Evolutionary conservation across 78 protist species (phyloP), one percentile per base, ranked within the genome.

Genomic region (Dictyostelium firmibasis): DNA sequence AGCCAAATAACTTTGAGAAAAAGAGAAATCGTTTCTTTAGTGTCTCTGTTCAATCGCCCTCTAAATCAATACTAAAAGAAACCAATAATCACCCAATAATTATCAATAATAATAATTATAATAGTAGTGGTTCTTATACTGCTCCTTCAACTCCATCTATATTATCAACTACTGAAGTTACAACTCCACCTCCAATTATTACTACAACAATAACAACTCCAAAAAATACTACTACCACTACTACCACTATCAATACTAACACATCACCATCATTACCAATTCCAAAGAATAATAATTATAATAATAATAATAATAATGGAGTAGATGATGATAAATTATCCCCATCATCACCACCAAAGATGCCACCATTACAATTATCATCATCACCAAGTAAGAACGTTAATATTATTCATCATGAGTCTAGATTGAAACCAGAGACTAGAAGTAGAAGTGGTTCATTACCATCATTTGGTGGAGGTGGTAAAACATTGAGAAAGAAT

Each of bases 401-500:
- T 5, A 29, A 8, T 25, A 31, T 33, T 31, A 4, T 33, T 43
- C 27, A 41, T n/a, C 83, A 47, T 14, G 79, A 72, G 14, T 72
- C 79, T 6, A 72, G 25, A 33, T 27, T 47, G 31, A 38, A 50
- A 29, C 25, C 20, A 20, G 38, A 53, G 41, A 76, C 67, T 16
- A 76, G 94, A 89, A 70, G 74, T 31, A 89, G 94, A 81, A 89
- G 94, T 81, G 94, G 86, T 7, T 89, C 94, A 64, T 23, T 89
- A n/a, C 94, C 94, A 64, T 72, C 79, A 33, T 72, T 72, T 33
- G 43, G 38, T 25, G 77, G 79, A 0, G 43, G 43, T 77, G 50
- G 29, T 18, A 69, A 81, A 33, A 18, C 78, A 7, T 76, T 20
- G 16, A 53, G 64, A 36, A 43, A 57, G 33, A 84, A 62, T 25